Evolutionary conservation across 768 basidiomycete genomes (phyloP).

Genomic region (Crepidotus variabilis): DNA sequence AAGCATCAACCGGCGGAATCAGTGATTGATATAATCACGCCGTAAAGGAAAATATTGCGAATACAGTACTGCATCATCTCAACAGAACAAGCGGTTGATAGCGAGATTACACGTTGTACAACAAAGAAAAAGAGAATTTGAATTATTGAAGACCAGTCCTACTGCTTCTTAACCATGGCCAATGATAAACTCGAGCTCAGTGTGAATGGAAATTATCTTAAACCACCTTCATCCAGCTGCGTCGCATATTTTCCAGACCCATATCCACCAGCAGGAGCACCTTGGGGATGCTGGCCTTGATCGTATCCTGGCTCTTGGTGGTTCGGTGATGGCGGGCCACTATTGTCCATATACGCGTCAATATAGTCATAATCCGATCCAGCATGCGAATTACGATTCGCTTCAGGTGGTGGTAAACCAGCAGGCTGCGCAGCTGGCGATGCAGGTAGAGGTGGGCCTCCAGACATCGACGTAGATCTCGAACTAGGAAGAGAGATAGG

Average conservation of each 20-base stretch:
- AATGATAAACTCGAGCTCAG: no score
- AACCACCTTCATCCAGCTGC: slow-evolving; percentile 9
- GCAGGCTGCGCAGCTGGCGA: slow-evolving; percentile 6
- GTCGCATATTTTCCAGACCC: slow-evolving; percentile 17
- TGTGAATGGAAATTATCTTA: slow-evolving; percentile 4
- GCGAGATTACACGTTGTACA: no score
- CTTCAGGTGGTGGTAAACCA: slow-evolving; percentile 9
- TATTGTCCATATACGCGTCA: slow-evolving; percentile 43
- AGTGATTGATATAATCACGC: no score
- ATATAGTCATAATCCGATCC: slow-evolving; percentile 57
- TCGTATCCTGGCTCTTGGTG: slow-evolving; percentile 12
- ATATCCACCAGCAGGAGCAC: slow-evolving; percentile 13
- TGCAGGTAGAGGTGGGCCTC: neutral
- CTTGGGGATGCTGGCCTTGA: neutral
- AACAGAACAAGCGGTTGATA: no score
- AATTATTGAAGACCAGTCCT: no score
- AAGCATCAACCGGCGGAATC: no score
- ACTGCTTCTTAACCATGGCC: no score
- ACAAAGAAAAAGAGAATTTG: no score
- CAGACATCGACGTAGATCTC: slow-evolving; percentile 6
- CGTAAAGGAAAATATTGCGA: no score
- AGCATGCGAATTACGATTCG: slow-evolving; percentile 12
- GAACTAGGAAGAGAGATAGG: slow-evolving; percentile 35
- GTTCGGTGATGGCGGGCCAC: slow-evolving; percentile 17
- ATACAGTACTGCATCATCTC: no score